Evolutionary conservation across 768 basidiomycete species (phyloP).

Genomic region (Mycena belliarum): DNA sequence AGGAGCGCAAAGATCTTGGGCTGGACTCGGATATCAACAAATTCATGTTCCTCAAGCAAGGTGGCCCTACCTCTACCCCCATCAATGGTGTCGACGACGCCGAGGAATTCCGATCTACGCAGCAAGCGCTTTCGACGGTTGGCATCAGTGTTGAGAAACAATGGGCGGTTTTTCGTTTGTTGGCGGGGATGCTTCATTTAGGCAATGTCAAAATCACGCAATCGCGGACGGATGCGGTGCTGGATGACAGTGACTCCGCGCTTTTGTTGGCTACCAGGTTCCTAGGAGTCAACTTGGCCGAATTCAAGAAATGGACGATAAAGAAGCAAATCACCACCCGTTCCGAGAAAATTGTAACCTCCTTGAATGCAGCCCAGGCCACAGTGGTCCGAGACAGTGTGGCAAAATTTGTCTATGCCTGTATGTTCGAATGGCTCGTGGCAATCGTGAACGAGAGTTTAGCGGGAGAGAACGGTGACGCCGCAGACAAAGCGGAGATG

Average conservation of each 20-base stretch:
- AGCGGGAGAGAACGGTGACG: conserved; percentile 92
- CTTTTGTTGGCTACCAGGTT: conserved; percentile 84
- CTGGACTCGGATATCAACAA: conserved; percentile 83
- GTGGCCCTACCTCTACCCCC: conserved; percentile 82
- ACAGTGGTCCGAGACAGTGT: conserved; percentile 94
- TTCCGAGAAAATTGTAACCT: conserved; percentile 91
- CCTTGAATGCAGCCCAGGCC: conserved; percentile 84
- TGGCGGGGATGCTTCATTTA: conserved; percentile 93
- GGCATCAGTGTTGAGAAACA: conserved; percentile 98
- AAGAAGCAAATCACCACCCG: conserved; percentile 97
- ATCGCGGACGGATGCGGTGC: conserved; percentile 75
- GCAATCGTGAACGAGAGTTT: conserved; percentile 96
- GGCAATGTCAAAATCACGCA: conserved; percentile 94
- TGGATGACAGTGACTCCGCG: conserved; percentile 82
- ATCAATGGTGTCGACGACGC: conserved; percentile 94
- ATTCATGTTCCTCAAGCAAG: conserved; percentile 92
- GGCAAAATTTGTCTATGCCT: conserved; percentile 98
- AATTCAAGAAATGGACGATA: conserved; percentile 98
- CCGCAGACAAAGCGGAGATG: conserved; percentile 89
- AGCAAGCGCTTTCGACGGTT: conserved; percentile 93
- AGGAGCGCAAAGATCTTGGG: conserved; percentile 94
- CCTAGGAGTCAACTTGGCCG: conserved; percentile 83
- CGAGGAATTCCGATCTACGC: conserved; percentile 92
- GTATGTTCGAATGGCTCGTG: conserved; percentile 98
- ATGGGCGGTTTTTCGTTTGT: conserved; percentile 94